Evolutionary conservation across 129 eudicot genomes (phyloP), one percentile per base, ranked within the genome.

Genomic region (Flaveria bidentis): DNA sequence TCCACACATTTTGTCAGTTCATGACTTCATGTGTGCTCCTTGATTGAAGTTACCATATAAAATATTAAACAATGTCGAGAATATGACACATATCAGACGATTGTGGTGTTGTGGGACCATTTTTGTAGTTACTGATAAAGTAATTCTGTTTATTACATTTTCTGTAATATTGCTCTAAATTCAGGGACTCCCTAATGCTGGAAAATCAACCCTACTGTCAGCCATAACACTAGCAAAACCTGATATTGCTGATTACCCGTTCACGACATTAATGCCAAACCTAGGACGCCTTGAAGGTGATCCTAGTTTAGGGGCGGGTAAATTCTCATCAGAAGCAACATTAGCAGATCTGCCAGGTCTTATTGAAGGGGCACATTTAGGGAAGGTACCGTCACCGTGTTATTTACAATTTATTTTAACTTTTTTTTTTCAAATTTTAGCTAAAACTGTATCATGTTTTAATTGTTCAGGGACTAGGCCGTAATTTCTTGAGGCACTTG

Each of bases 171-270:
- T 12, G 18, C 17, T 57, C 23, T 64, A 49, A 73, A 46, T 74
- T 18, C 76, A 94, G 98, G 98, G 98, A 78, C 98, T 94, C 53
- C 98, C 98, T 57, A 94, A 94, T 72, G 98, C 98, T 49, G 98
- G 98, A 73, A 94, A 94, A 64, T 94, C 98, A 4, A 91, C 98
- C 52, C 84, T 94, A 47, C 73, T 94, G 75, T 91, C 93, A 39
- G 93, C 98, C 60, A 94, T 88, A 58, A 94, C 98, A 72, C 90
- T 87, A 63, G 98, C 98, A 41, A 91, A 73, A 85, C 98, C 98
- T 10, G 97, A 94, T 76, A 94, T 94, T 76, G 98, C 98, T 61
- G 97, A 91, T 77, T 94, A 94, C 87, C 98, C 98, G 0, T 94
- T 94, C 80, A 94, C 98, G 75, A 94, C 98, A 23, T 80, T 94